Evolutionary conservation across 345 rosid species (phyloP), one percentile per base, ranked within the genome.

Genomic region (Brassica rapa): DNA sequence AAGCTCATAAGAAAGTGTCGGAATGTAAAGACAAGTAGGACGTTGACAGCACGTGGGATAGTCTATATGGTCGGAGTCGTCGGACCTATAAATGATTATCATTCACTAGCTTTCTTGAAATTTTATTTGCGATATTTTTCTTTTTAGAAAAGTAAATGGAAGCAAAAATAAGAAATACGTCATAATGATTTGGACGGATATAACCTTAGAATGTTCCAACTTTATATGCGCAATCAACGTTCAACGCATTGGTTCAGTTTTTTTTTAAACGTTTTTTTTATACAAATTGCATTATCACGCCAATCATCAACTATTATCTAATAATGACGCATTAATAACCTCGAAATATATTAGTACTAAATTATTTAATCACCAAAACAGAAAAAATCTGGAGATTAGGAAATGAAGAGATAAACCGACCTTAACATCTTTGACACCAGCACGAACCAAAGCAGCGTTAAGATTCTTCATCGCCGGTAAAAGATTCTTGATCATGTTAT

Each of bases 391-490:
- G 10, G 2, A 41, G 21, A 60, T 16, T 2, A 33, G 2, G 25
- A 16, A 2, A 65, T 1, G 14, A 16, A 64, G 35, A 56, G 14
- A 61, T 11, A 51, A 49, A n/a, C 76, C 69, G 29, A 89, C 96
- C 97, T 94, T 85, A 80, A 88, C 69, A 72, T 79, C 85, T 14
- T n/a, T 78, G 78, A 89, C 83, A 64, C 96, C 94, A 21, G 87
- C 87, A 12, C 41, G 84, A 14, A 72, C 60, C 80, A 94, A 84
- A 41, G 98, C 97, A 4, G 9, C 62, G 25, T 86, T 82, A 1
- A 94, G 76, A 16, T 84, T 51, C 70, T 67, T 89, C 92, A 94
- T 89, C 29, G 94, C 93, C 14, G 92, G 91, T 8, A 92, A 82
- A 8, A 94, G 94, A 81, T 84, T 84, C 16, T 66, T 12, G 60